Evolutionary conservation across 225 moss, liverwort and hornwort species (phyloP).

Genomic region (Asterella californica): DNA sequence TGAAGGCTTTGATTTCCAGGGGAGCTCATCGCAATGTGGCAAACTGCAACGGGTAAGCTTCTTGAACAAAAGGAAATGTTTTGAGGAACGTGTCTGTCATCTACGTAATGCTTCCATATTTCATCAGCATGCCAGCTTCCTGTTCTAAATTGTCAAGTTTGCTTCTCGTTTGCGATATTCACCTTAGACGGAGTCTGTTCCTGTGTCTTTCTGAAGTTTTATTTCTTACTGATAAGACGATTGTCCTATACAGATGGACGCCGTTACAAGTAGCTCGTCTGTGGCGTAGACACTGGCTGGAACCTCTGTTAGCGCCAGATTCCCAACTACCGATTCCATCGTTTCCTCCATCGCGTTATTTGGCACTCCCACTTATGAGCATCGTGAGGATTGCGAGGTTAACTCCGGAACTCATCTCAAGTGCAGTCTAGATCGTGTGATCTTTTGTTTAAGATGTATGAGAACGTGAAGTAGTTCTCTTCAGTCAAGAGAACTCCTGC

Average conservation of each 20-base stretch:
- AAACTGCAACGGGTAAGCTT: constrained; percentile 83
- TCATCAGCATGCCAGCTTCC: not conserved
- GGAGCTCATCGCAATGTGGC: constrained; percentile 69
- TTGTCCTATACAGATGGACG: constrained; percentile 58
- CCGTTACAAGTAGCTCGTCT: constrained; percentile 86
- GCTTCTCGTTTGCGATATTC: too few relatives aligned
- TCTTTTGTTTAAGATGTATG: not conserved
- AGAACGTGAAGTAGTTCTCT: not conserved
- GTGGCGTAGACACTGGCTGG: constrained; percentile 95
- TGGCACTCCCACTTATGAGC: constrained; percentile 90
- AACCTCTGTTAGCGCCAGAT: constrained; percentile 68
- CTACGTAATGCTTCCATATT: not conserved
- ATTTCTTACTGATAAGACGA: not conserved
- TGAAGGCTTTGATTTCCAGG: constrained; percentile 81
- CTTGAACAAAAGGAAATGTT: not conserved
- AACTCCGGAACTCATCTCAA: not conserved
- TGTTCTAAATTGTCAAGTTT: not conserved
- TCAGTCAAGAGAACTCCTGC: not conserved
- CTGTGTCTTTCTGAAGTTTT: not conserved
- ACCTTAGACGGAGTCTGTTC: not conserved
- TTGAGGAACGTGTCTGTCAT: not conserved
- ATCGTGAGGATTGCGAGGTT: constrained; percentile 92
- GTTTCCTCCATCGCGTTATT: constrained; percentile 75
- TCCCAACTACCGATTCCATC: constrained; percentile 60
- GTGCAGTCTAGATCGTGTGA: not conserved